Evolutionary conservation across 805 yeast genomes (phyloP).

Genomic region (Saccharomycopsis microspora): DNA sequence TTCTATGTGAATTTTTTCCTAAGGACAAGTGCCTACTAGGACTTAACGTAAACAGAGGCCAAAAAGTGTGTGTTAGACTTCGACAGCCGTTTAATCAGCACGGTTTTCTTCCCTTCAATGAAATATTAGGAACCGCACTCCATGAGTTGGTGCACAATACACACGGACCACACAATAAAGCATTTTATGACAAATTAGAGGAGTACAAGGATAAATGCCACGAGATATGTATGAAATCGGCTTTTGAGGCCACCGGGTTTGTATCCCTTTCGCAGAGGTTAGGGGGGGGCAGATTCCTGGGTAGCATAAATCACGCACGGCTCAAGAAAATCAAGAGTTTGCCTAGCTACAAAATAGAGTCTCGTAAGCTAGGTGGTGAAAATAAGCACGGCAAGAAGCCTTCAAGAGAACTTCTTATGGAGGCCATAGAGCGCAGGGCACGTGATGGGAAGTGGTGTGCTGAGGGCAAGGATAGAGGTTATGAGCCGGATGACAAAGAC

Average conservation of each 20-base stretch:
- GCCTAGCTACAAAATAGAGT: constrained; percentile 29
- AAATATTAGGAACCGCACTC: constrained; percentile 69
- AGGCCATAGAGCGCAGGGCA: constrained; percentile 54
- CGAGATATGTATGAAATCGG: constrained; percentile 30
- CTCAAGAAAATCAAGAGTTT: constrained; percentile 28
- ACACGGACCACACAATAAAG: constrained; percentile 69
- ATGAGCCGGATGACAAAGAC: constrained; percentile 33
- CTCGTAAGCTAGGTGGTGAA: constrained; percentile 25
- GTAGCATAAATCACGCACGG: constrained; percentile 27
- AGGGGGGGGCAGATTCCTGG: constrained; percentile 25
- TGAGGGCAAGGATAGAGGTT: constrained; percentile 15
- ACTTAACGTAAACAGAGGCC: constrained; percentile 70
- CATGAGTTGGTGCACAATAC: constrained; percentile 82
- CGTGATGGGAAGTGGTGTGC: constrained; percentile 41
- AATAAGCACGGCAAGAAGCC: constrained; percentile 15
- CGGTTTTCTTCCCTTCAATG: constrained; percentile 50
- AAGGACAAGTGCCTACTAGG: constrained; percentile 57
- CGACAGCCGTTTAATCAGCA: constrained; percentile 36
- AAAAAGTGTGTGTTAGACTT: constrained; percentile 58
- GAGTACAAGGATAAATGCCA: constrained; percentile 42
- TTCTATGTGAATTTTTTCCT: constrained; percentile 76
- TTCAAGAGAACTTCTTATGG: constrained; percentile 35
- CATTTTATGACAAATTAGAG: constrained; percentile 57
- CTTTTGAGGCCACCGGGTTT: constrained; percentile 35
- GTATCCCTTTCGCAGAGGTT: constrained; percentile 36